Evolutionary conservation across 371 early-diverging fungal species (phyloP).

Genomic region (Synchytrium microbalum): DNA sequence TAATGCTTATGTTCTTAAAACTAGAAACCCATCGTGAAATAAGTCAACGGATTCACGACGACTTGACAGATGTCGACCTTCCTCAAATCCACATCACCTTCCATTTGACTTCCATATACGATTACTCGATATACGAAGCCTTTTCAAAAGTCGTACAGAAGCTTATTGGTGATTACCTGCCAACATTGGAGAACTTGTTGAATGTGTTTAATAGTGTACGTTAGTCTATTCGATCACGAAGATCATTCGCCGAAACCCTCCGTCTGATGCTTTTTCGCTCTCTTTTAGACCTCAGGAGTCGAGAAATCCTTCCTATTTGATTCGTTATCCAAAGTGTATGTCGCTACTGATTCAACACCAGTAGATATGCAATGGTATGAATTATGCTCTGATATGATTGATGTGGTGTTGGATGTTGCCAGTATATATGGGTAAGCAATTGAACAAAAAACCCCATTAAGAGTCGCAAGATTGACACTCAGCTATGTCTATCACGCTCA

Average conservation of each 20-base stretch:
- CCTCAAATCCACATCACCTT: slow-evolving; percentile 74
- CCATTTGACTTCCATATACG: slow-evolving; percentile 88
- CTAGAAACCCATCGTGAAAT: slow-evolving; percentile 88
- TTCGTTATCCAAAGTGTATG: slow-evolving; percentile 76
- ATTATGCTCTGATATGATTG: slow-evolving; percentile 92
- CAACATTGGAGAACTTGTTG: slow-evolving; percentile 83
- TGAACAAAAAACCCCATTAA: slow-evolving; percentile 9
- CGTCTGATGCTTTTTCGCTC: background rate
- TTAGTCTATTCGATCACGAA: no score
- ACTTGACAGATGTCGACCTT: slow-evolving; percentile 70
- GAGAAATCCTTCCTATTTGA: slow-evolving; percentile 95
- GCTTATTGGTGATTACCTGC: slow-evolving; percentile 68
- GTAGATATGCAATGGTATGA: slow-evolving; percentile 88
- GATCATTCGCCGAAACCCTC: no score
- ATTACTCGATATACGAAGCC: slow-evolving; percentile 91
- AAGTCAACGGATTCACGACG: slow-evolving; percentile 80
- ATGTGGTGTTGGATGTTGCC: slow-evolving; percentile 79
- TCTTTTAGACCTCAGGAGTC: slow-evolving; percentile 75
- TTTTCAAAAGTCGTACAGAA: slow-evolving; percentile 91
- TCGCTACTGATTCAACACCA: slow-evolving; percentile 91
- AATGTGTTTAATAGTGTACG: slow-evolving; percentile 85
- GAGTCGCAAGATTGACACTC: no score
- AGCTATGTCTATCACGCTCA: no score
- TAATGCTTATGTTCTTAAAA: slow-evolving; percentile 5
- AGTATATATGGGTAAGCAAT: slow-evolving; percentile 63